Base-by-base conservation (phyloP, 768 basidiomycete genomes). In the Cystobasidium tubakii region DNA sequence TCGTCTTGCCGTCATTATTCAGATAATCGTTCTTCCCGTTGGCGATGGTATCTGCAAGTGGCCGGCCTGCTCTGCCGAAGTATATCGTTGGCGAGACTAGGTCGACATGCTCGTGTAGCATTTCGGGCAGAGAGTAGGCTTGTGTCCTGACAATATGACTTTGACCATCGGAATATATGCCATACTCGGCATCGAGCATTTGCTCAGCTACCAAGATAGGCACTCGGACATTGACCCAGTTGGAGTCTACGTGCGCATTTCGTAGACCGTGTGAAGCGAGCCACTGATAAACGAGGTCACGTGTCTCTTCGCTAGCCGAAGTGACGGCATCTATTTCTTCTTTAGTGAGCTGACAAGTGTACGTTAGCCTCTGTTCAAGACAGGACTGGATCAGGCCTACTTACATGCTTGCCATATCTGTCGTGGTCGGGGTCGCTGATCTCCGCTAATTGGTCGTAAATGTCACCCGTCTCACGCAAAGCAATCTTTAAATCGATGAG, bases 211-310 rank as follows among this genome's bases (percentile, higher is more conserved):
- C 33, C 6, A 17, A 34, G n/a, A 64, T 27, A 25, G 62, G 62
- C 17, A 64, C 39, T 64, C 62, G 62, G 17, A 64, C 62, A 64
- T 64, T 64, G 62, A 64, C 62, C 62, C 62, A 64, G 39, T 64
- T 64, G 7, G 25, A 27, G 27, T 64, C 62, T 9, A 43, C 39
- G 10, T 64, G 62, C 6, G 62, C 62, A 17, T 64, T 64, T 9
- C n/a, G 7, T 36, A 64, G 19, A 7, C 62, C 62, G 27, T 64
- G 62, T n/a, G 62, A 64, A 9, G n/a, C 21, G 31, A 64, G 62
- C 62, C 62, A 64, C 23, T 64, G 33, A 34, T 64, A 43, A 21
- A 64, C 62, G 21, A 64, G 62, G 21, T 43, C 25, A n/a, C 31
- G n/a, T 31, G 62, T 36, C 7, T 64, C 62, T 6, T 33, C 31